Evolutionary conservation across 768 basidiomycete genomes (phyloP).

Genomic region (Amanita molliuscula): DNA sequence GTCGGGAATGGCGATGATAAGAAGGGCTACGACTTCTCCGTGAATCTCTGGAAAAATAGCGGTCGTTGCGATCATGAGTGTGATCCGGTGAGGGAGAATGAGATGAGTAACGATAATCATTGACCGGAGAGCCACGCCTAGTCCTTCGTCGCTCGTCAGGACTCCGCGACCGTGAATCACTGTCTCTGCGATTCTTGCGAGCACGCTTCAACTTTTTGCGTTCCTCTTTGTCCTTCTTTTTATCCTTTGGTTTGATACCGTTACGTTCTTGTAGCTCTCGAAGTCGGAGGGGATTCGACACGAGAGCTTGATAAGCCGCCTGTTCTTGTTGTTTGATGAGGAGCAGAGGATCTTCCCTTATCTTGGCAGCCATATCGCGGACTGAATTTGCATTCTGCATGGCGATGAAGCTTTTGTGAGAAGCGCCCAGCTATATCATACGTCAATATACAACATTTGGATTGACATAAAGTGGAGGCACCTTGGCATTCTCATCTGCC

Average conservation of each 20-base stretch:
- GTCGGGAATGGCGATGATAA: conserved; percentile 15
- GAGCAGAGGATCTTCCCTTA: conserved; percentile 94
- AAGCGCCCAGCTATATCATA: conserved; percentile 55
- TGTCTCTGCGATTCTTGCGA: conserved; percentile 21
- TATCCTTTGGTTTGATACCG: conserved; percentile 71
- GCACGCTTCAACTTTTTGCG: conserved; percentile 30
- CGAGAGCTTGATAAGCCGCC: conserved; percentile 76
- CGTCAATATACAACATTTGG: not conserved
- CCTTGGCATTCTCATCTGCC: conserved; percentile 88
- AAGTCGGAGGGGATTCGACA: conserved; percentile 79
- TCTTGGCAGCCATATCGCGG: conserved; percentile 85
- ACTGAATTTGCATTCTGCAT: conserved; percentile 87
- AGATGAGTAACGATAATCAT: conserved; percentile 7
- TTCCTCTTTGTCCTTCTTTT: conserved; percentile 38
- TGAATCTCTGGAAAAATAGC: conserved; percentile 13
- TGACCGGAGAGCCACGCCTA: not conserved
- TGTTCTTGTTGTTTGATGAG: conserved; percentile 98
- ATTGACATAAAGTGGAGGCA: conserved; percentile 16
- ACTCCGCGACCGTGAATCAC: conserved; percentile 31
- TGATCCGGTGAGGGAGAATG: conserved; percentile 36
- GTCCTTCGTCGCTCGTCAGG: conserved; percentile 14
- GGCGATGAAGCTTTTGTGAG: conserved; percentile 90
- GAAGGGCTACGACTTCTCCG: conserved; percentile 22
- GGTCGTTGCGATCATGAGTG: conserved; percentile 19
- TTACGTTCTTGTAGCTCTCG: conserved; percentile 72